Evolutionary conservation across 2,329 filamentous ascomycete species (phyloP), one percentile per base, ranked within the genome.

Genomic region (Talaromyces sp.): DNA sequence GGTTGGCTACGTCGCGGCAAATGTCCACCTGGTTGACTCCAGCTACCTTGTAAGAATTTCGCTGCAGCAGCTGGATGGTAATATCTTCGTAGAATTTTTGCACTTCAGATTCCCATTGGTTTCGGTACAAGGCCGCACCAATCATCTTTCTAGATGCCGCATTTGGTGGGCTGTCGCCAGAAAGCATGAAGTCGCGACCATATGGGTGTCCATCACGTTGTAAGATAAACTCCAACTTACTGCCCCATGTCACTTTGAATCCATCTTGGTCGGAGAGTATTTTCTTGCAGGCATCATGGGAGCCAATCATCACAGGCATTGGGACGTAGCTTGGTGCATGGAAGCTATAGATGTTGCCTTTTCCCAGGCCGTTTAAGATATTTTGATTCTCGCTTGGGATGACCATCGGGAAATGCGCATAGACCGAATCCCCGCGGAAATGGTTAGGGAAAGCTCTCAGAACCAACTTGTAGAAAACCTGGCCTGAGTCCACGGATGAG

Each of bases 381-480:
- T 71, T 73, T 43, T 70, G 62, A 65, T 78, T 80, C 57, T 79
- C 77, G 13, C 70, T 65, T 1, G 79, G 78, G 10, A 78, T 68
- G 10, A 78, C 78, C 55, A 81, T 61, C 2, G 79, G 78, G 56
- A 76, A 80, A 60, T 80, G 77, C 3, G 75, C 77, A 50, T 80
- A 81, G 46, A 81, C 70, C 0, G 77, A 80, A 54, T 78, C 72
- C 0, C 74, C 74, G 22, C 73, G 69, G 62, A 77, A 80, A 63
- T 75, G 76, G 50, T 79, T 75, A 3, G 80, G 80, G 51, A 82
- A 73, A 2, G 78, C 76, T 44, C 78, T 72, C 52, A 80, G 69
- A 53, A 79, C 74, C n/a, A 81, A 70, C 61, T 80, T 80, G 66
- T 81, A 81, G 57, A 81, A 75, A 47, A 79, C 74, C 43, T 77